These are phyloP conservation scores for Galerina sulciceps DNA, from an alignment of 768 basidiomycete genomes.

Conservation along the genomic window DNA sequence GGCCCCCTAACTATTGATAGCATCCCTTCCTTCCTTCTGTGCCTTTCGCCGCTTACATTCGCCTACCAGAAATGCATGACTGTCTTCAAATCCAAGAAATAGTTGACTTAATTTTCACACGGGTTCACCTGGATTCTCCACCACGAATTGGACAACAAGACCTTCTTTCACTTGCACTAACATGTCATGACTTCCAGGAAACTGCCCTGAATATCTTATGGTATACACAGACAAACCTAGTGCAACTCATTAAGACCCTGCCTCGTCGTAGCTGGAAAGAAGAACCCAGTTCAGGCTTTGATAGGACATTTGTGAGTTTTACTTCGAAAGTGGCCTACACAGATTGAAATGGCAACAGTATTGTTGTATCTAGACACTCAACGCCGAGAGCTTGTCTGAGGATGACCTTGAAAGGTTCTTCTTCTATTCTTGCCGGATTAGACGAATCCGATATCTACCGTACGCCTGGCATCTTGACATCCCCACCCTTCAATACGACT, in stretches of 20 bases:
- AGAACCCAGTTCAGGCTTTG: not conserved
- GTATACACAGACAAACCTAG: constrained; percentile 18
- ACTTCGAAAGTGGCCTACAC: not conserved
- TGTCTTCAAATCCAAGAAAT: constrained; percentile 19
- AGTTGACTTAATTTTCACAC: constrained; percentile 14
- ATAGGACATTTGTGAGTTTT: constrained; percentile 9
- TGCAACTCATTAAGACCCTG: constrained; percentile 16
- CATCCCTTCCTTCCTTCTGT: not conserved
- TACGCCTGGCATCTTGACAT: not conserved
- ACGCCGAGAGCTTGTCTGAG: not conserved
- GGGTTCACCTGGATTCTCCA: not conserved
- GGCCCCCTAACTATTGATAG: not conserved
- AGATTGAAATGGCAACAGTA: not conserved
- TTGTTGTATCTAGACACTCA: not conserved
- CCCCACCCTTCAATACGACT: not conserved
- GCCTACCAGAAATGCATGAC: constrained; percentile 6
- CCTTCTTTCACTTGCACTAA: constrained; percentile 13
- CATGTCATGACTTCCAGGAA: constrained; percentile 14
- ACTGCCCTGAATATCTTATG: constrained; percentile 18
- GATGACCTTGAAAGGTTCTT: constrained; percentile 5
- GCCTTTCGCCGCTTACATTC: not conserved
- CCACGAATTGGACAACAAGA: not conserved
- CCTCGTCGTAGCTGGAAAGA: constrained; percentile 4
- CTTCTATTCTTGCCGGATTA: constrained; percentile 13
- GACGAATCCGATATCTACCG: constrained; percentile 11